phyloP scores from a whole-genome alignment of 2,329 filamentous ascomycete genomes.

The Pseudopithomyces chartarum region DNA sequence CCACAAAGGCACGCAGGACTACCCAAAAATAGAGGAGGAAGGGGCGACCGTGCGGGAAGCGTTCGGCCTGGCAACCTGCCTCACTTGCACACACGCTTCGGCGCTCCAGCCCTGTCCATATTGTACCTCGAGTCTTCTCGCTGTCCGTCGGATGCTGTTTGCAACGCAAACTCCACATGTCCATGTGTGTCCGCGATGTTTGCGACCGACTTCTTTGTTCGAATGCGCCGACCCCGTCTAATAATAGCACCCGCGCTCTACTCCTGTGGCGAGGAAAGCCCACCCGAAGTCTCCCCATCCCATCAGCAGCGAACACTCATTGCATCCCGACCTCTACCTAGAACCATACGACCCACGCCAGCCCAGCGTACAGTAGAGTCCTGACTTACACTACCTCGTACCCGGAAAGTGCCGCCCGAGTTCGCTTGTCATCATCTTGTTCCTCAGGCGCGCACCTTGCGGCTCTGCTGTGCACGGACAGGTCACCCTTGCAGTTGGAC shows the following conservation, averaged over 20 bases:
- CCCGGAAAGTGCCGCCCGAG: background rate
- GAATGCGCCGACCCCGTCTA: background rate
- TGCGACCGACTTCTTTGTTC: conserved; percentile 4
- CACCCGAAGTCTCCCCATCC: background rate
- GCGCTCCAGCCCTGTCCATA: background rate
- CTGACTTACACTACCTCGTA: background rate
- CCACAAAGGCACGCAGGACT: background rate
- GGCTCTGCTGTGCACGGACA: conserved; percentile 6
- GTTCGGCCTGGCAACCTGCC: conserved; percentile 3
- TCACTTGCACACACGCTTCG: conserved; percentile 1
- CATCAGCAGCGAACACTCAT: background rate
- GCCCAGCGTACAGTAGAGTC: background rate
- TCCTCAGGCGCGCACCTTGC: background rate
- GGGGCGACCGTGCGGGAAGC: conserved; percentile 5
- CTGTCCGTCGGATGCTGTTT: background rate
- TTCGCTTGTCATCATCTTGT: background rate
- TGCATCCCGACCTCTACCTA: background rate
- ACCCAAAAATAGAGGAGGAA: conserved; percentile 4
- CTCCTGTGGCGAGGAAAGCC: conserved; percentile 3
- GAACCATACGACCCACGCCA: background rate
- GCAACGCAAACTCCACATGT: background rate
- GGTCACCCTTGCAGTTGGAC: conserved; percentile 1
- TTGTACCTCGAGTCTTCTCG: background rate
- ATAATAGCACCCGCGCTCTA: background rate
- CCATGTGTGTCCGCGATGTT: background rate